Conservation (phyloP, 164 flowering plant species). For the Umbilicus rupestris region DNA sequence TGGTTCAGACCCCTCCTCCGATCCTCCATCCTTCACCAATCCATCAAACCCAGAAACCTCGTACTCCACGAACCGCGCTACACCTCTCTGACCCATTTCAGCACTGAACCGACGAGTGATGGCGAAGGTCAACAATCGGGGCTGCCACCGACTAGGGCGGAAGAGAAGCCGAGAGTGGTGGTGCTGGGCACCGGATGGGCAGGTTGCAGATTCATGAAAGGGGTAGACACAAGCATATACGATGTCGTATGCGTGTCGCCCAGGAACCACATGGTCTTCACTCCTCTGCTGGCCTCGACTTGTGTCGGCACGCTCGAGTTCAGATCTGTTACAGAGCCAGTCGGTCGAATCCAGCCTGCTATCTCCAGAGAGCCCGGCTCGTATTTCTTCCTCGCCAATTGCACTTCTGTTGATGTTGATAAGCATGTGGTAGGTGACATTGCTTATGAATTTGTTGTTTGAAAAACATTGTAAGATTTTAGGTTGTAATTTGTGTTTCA, state of each 20-base stretch:
- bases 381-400: constrained; percentile 70
- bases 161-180: constrained; percentile 88
- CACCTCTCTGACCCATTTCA: constrained; percentile 19
- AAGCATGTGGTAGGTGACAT: constrained; percentile 37
- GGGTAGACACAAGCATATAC: constrained; percentile 54
- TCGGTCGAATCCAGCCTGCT: constrained; percentile 85
- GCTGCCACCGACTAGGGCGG: constrained; percentile 51
- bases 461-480: neutral
- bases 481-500: too few relatives aligned
- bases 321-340: constrained; percentile 93
- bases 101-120: constrained; percentile 12
- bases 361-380: constrained; percentile 75
- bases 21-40: constrained; percentile 15
- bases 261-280: constrained; percentile 96
- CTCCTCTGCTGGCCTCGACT: constrained; percentile 88
- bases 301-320: constrained; percentile 98
- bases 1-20: constrained; percentile 40
- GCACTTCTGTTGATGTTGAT: constrained; percentile 44
- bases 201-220: constrained; percentile 83
- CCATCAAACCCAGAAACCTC: constrained; percentile 11
- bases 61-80: constrained; percentile 5
- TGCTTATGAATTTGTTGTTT: neutral
- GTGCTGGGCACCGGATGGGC: constrained; percentile 96
- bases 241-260: constrained; percentile 92
- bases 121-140: constrained; percentile 18